phyloP scores from a whole-genome alignment of 805 yeast genomes.

The Limtongia smithiae region DNA sequence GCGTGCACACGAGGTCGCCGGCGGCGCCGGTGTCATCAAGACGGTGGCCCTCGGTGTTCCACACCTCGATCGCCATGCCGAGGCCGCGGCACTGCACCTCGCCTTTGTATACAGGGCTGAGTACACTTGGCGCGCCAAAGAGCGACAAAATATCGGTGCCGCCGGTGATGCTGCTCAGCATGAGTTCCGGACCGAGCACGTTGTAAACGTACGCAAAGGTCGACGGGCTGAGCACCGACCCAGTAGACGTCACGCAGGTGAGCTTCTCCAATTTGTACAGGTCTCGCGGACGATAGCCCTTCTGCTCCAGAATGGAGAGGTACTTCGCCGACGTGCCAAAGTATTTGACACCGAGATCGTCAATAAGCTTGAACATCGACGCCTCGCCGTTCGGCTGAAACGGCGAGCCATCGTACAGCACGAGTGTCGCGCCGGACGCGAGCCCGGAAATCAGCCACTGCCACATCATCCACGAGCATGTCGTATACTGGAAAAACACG shows the following conservation, averaged over 20 bases:
- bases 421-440: conserved; percentile 31
- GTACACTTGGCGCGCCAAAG: conserved; percentile 29
- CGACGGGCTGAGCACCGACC: conserved; percentile 30
- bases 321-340: conserved; percentile 32
- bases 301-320: conserved; percentile 29
- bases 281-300: not conserved
- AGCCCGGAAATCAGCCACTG: conserved; percentile 32
- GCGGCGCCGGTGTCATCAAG: conserved; percentile 19
- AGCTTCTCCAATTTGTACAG: conserved; percentile 12
- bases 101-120: conserved; percentile 29
- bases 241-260: conserved; percentile 29
- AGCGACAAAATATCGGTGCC: conserved; percentile 32
- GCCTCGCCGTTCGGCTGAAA: conserved; percentile 28
- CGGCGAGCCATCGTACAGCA: conserved; percentile 31
- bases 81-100: conserved; percentile 31
- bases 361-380: conserved; percentile 29
- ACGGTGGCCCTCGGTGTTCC: conserved; percentile 23
- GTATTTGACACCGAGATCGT: conserved; percentile 28
- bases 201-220: conserved; percentile 30
- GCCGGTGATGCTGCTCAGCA: conserved; percentile 30
- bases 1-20: conserved; percentile 30
- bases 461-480: conserved; percentile 34
- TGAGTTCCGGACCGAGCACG: conserved; percentile 23
- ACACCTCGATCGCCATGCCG: conserved; percentile 31
- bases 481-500: conserved; percentile 31